Conservation (phyloP, 176 grass and related monocot species). For the Triticum turgidum region DNA sequence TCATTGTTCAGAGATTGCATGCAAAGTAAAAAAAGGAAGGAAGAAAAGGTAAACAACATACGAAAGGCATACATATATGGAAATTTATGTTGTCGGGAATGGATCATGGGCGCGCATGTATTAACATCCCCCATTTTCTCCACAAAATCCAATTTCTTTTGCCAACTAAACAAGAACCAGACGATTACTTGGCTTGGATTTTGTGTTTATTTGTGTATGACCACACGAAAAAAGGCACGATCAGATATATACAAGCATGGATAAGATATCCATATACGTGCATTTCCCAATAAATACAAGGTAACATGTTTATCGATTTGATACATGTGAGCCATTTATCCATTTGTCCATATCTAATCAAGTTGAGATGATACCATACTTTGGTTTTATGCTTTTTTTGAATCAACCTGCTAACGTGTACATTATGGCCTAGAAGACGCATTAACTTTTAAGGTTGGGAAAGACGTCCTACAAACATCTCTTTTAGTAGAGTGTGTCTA, state of each 20-base stretch:
- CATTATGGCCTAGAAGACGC: not conserved
- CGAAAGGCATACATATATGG: too few species aligned
- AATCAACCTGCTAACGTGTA: not conserved
- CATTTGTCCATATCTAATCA: not conserved
- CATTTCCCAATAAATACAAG: not conserved
- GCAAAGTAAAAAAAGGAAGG: too few species aligned
- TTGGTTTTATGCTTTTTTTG: not conserved
- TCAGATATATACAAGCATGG: not conserved
- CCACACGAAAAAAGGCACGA: not conserved
- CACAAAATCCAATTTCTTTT: not conserved
- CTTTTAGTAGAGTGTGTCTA: not conserved
- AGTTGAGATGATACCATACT: not conserved
- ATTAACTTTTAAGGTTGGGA: not conserved
- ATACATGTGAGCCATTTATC: not conserved
- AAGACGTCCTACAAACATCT: not conserved
- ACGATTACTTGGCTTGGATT: not conserved
- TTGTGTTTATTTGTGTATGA: not conserved
- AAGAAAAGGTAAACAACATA: too few species aligned
- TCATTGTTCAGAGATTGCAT: too few species aligned
- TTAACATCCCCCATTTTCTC: not conserved
- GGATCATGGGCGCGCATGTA: too few species aligned
- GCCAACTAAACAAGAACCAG: not conserved
- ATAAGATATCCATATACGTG: not conserved
- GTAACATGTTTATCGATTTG: not conserved
- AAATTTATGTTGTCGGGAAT: too few species aligned